Evolutionary conservation across 83 land plant species (phyloP), one percentile per base, ranked within the genome.

Genomic region (Picea mariana): DNA sequence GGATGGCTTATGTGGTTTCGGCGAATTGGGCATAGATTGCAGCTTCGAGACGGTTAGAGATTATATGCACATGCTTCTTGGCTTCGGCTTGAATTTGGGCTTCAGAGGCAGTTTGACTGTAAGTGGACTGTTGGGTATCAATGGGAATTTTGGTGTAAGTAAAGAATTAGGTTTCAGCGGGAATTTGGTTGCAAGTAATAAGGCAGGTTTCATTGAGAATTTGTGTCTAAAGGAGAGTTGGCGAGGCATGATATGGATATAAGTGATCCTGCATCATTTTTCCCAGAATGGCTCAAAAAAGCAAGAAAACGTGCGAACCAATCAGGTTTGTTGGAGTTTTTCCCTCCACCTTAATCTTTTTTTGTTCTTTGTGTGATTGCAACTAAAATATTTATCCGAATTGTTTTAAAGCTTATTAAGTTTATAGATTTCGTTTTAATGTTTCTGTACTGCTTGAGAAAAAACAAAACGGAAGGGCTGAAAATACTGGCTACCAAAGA

Each of bases 261-360:
- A 73, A 44, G 58, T n/a, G 77, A 44, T 73, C 13, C 77, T 73
- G 55, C 58, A 44, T 44, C 20, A 12, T 3, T n/a, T 73, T 38
- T 73, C 47, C 77, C 77, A 73, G 77, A 73, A 23, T 73, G 77
- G 77, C 77, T 73, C 9, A 73, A 21, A 44, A 26, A 8, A 42
- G 24, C 16, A 1, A 71, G 20, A 17, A 8, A 38, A 38, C 17
- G 75, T 34, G 17, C 77, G 47, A 73, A 73, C 17, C 23, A 20
- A 21, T 9, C 7, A 73, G 77, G 77, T 73, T 21, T 73, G 23
- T n/a, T 44, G 24, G 11, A 73, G 4, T 40, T 73, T 34, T 21
- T 4, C n/a, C 44, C 12, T 20, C 27, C 73, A 68, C 16, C 42
- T 18, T 34, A 69, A 1, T 52, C 1, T 1, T 52, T 52, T 52